Percentiles rank a stretch among this genome's conserved stretches.
These are phyloP conservation scores for Aschersonia sp. DNA, from an alignment of 2,329 filamentous ascomycete genomes.

Conservation along the genomic window DNA sequence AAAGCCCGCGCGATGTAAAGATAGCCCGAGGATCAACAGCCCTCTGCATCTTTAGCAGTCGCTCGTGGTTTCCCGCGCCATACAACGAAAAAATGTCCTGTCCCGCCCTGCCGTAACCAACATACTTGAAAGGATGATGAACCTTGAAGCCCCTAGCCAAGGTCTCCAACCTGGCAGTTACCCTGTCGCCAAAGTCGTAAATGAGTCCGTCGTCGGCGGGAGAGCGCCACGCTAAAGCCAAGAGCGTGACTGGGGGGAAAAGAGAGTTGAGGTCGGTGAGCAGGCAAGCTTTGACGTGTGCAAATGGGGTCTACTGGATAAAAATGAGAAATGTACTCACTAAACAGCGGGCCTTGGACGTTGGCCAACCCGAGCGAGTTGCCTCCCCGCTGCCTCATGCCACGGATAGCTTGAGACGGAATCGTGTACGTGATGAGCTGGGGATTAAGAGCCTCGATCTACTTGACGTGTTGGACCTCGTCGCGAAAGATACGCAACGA, in stretches of 20 bases:
- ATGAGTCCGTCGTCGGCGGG: background rate
- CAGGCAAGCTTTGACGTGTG: background rate
- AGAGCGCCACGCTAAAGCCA: background rate
- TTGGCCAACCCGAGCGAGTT: background rate
- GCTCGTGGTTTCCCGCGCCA: background rate
- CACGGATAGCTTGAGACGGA: background rate
- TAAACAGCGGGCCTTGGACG: background rate
- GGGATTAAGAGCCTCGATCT: background rate
- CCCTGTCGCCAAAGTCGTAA: background rate
- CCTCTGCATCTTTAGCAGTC: background rate
- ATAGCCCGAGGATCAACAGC: background rate
- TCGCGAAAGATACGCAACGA: background rate
- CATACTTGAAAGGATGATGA: background rate
- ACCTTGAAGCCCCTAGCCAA: background rate
- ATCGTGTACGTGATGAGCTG: background rate
- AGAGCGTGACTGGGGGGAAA: background rate
- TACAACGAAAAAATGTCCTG: background rate
- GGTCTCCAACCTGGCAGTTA: background rate
- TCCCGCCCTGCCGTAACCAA: background rate
- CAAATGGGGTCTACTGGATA: background rate
- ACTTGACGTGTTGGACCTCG: background rate
- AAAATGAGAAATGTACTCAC: background rate
- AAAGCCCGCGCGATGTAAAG: background rate
- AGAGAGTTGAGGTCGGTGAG: background rate
- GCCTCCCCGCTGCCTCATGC: background rate